Base-by-base conservation (phyloP, 805 yeast species). In the Groenewaldozyma salmanticensis region DNA sequence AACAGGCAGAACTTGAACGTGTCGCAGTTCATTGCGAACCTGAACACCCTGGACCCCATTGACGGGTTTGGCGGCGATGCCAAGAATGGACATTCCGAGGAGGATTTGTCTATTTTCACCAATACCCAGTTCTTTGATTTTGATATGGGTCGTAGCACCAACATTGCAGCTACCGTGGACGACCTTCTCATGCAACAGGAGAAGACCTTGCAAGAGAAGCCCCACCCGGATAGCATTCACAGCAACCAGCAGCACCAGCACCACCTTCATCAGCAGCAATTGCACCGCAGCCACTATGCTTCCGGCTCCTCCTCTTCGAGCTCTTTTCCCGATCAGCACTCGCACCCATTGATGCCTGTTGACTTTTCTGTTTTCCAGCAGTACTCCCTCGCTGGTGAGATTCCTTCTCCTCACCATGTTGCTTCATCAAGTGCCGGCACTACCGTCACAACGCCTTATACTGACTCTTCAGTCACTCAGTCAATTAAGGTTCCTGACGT, bases 81-180 rank as follows among this genome's bases (percentile, higher is more conserved):
- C 7, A 13, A 7, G 29, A 38, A 27, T 34, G 21, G 22, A 3
- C 40, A 31, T 15, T 29, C 32, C 13, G 49, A 61, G 38, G 70
- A 62, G 36, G 70, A 65, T 44, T 60, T 65, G 43, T 54, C 60
- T 33, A 53, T 66, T 43, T 66, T 66, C 52, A 47, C 68, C 37
- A 65, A 65, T 50, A 66, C 70, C 29, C 61, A 62, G 39, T 66
- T 66, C 51, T 66, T 66, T 49, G 70, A 66, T 53, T 58, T 66
- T 42, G 71, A 66, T 42, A 55, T 66, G 52, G 71, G 71, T 39
- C 53, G 66, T 33, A 51, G 65, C 36, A 63, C 69, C 24, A 67
- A 66, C 44, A 62, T 65, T 39, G 64, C 65, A 9, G 60, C 61
- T 7, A 56, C 65, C 2, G 65, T 61, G 18, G 68, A 61, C 40